These are phyloP conservation scores for Penicillium daleae DNA, from an alignment of 495 filamentous ascomycete species.

Conservation along the genomic window DNA sequence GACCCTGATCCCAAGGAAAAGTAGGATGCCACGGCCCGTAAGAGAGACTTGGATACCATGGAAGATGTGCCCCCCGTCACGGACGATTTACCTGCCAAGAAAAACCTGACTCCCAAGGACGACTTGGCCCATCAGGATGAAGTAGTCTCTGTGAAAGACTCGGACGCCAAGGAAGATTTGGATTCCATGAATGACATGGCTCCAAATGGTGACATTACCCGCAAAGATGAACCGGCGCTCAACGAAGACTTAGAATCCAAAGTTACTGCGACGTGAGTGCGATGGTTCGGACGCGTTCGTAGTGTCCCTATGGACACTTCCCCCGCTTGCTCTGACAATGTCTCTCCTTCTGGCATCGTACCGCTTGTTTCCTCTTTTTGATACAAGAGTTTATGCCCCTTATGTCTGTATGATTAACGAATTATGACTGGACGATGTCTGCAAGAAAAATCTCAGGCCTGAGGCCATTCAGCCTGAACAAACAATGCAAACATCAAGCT, in stretches of 20 bases:
- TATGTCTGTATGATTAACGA: not conserved
- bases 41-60: not conserved
- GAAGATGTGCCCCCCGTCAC: not conserved
- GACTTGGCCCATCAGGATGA: not conserved
- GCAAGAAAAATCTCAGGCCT: not conserved
- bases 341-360: not conserved
- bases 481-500: constrained; percentile 28
- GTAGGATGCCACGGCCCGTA: not conserved
- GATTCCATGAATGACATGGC: not conserved
- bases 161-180: not conserved
- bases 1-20: not conserved
- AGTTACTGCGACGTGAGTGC: not conserved
- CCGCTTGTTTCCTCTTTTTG: not conserved
- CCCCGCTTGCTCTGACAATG: not conserved
- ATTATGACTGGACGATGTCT: not conserved
- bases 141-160: not conserved
- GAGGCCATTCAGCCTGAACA: constrained; percentile 2
- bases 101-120: not conserved
- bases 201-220: not conserved
- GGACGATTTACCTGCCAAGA: not conserved
- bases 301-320: not conserved
- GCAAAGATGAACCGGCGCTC: not conserved
- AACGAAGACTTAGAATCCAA: not conserved
- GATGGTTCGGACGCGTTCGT: not conserved
- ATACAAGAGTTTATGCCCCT: not conserved